Evolutionary conservation across 805 yeast species (phyloP).

Genomic region (Wickerhamomyces rabaulensis): DNA sequence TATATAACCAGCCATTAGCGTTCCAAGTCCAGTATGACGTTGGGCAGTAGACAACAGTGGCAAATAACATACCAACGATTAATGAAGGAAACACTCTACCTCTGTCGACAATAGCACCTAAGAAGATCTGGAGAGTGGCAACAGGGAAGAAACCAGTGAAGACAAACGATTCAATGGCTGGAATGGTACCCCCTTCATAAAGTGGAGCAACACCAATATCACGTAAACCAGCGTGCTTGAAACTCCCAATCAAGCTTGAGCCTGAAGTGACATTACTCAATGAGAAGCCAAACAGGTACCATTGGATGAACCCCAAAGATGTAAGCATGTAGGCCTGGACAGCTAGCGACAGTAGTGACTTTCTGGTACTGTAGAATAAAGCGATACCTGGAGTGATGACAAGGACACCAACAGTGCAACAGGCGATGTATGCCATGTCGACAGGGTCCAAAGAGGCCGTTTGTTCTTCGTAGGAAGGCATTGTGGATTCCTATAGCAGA

Average conservation of each 20-base stretch:
- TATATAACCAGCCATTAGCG: slow-evolving; percentile 85
- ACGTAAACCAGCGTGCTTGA: slow-evolving; percentile 73
- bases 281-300: slow-evolving; percentile 98
- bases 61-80: slow-evolving; percentile 77
- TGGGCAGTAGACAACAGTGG: slow-evolving; percentile 89
- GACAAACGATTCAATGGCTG: slow-evolving; percentile 53
- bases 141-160: slow-evolving; percentile 88
- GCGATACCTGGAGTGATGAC: slow-evolving; percentile 95
- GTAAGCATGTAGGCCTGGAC: slow-evolving; percentile 73
- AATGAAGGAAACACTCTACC: slow-evolving; percentile 83
- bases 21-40: slow-evolving; percentile 96
- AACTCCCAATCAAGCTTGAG: slow-evolving; percentile 74
- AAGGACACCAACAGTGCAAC: slow-evolving; percentile 37
- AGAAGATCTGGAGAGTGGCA: slow-evolving; percentile 82
- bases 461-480: slow-evolving; percentile 26
- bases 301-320: slow-evolving; percentile 70
- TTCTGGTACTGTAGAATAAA: slow-evolving; percentile 86
- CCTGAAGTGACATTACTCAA: slow-evolving; percentile 65
- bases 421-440: slow-evolving; percentile 44
- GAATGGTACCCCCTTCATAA: slow-evolving; percentile 53
- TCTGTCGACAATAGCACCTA: slow-evolving; percentile 91
- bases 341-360: slow-evolving; percentile 71
- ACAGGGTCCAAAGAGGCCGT: slow-evolving; percentile 33
- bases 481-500: neutral
- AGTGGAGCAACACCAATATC: slow-evolving; percentile 68